Conservation (phyloP, 352 stramenopile species). For the Globisporangium nodosum region DNA sequence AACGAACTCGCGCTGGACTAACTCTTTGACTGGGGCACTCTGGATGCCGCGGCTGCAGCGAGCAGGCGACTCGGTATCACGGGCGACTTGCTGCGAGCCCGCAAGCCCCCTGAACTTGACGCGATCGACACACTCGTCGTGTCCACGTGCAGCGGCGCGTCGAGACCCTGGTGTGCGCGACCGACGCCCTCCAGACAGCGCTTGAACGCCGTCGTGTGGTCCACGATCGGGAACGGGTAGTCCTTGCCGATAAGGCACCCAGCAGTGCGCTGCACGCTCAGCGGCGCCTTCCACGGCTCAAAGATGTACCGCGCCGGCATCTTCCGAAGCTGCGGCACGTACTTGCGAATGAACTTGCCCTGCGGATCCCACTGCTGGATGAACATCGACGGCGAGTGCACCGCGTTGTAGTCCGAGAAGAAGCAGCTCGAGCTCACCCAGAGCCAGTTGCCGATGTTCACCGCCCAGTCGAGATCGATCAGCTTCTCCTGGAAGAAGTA, state of each 20-base stretch:
- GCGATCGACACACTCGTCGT: neutral
- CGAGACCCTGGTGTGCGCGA: conserved; percentile 12
- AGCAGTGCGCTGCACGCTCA: conserved; percentile 76
- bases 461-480: conserved; percentile 93
- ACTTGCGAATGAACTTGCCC: conserved; percentile 90
- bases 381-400: conserved; percentile 90
- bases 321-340: conserved; percentile 85
- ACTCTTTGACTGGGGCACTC: neutral
- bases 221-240: conserved; percentile 95
- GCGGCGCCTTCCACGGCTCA: conserved; percentile 94
- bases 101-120: neutral
- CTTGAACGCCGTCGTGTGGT: conserved; percentile 85
- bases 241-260: conserved; percentile 90
- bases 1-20: neutral
- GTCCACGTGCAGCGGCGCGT: conserved; percentile 6
- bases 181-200: conserved; percentile 91
- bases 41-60: neutral
- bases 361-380: conserved; percentile 92
- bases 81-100: neutral
- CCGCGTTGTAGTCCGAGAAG: conserved; percentile 95
- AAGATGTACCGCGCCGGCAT: conserved; percentile 96
- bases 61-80: neutral
- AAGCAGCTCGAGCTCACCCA: conserved; percentile 94
- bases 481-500: conserved; percentile 90
- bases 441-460: conserved; percentile 98